These are phyloP conservation scores for Dorcoceras hygrometricum DNA, from an alignment of 257 asterid genomes.

Conservation along the genomic window DNA sequence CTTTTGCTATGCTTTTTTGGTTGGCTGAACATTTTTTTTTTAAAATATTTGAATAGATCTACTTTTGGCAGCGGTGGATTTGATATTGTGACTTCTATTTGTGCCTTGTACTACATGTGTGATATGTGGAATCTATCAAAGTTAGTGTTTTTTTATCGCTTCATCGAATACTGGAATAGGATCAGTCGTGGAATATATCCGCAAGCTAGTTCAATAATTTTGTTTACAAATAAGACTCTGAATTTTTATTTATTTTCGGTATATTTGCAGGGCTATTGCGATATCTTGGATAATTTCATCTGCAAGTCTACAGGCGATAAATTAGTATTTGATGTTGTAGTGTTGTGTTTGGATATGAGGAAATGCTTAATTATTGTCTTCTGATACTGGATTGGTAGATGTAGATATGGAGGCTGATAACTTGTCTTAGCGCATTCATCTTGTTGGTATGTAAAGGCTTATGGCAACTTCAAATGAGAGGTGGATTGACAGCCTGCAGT, in stretches of 20 bases:
- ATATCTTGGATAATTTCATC: conserved; percentile 22
- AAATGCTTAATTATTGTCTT: conserved; percentile 60
- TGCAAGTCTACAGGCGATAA: conserved; percentile 23
- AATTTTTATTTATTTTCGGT: conserved; percentile 17
- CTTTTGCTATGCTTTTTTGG: background rate
- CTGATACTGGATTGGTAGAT: conserved; percentile 64
- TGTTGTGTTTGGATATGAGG: conserved; percentile 24
- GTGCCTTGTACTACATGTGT: background rate
- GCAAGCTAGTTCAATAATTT: background rate
- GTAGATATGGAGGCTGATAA: conserved; percentile 33
- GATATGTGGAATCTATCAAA: background rate
- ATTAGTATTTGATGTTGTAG: conserved; percentile 29
- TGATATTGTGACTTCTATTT: too few species aligned
- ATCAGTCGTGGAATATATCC: background rate
- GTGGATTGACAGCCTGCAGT: conserved; percentile 91
- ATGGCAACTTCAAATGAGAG: conserved; percentile 79
- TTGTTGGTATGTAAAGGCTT: conserved; percentile 38
- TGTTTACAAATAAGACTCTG: conserved; percentile 8
- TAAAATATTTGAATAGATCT: background rate
- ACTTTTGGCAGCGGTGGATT: background rate
- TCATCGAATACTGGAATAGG: too few species aligned
- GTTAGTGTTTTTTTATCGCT: background rate
- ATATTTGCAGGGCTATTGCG: conserved; percentile 33
- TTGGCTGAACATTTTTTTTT: background rate
- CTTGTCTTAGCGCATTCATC: conserved; percentile 36